Base-by-base conservation (phyloP, 805 yeast genomes). In the Saccharomycopsis microspora region DNA sequence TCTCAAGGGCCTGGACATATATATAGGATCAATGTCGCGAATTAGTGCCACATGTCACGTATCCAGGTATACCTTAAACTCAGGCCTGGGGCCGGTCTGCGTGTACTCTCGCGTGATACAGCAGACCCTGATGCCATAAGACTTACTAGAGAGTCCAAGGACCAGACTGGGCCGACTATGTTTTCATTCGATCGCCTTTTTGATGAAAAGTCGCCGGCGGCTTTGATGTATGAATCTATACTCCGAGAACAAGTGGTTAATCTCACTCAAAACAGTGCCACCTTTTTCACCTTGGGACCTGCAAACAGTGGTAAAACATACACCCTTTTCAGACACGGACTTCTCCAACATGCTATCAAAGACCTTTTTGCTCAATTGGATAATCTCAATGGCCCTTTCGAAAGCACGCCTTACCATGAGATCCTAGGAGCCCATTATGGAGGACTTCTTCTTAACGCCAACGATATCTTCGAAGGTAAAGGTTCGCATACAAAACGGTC, bases 271-370 rank as follows among this genome's bases (percentile, higher is more conserved):
- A 34, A 62, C 19, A 78, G 75, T 53, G 64, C 70, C 27, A 59
- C 70, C 5, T 54, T 74, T 32, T 70, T 75, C 54, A 66, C 77
- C 0, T 55, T 76, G 54, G 81, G 81, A 1, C 75, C 80, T 34
- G 70, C 79, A 0, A 74, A 72, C 35, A 66, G 75, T 4, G 80
- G 80, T 2, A 75, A 75, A 52, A 61, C 67, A 7, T 62, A 59
- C 49, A 60, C 72, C 1, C 52, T 69, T 3, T 64, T 68, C 49
- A 68, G 71, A 31, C 59, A 60, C 5, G 74, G 74, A 3, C 54
- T 70, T 41, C 58, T 63, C 46, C 66, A 57, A 46, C 65, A 58
- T 58, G 64, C 51, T 7, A 61, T 56, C 51, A 69, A 60, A 49
- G 67, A 51, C 43, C 62, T 53, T 55, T 68, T 65, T 57, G 61